Conservation (phyloP, 2,329 filamentous ascomycete species). For the Thielaviopsis punctulata region DNA sequence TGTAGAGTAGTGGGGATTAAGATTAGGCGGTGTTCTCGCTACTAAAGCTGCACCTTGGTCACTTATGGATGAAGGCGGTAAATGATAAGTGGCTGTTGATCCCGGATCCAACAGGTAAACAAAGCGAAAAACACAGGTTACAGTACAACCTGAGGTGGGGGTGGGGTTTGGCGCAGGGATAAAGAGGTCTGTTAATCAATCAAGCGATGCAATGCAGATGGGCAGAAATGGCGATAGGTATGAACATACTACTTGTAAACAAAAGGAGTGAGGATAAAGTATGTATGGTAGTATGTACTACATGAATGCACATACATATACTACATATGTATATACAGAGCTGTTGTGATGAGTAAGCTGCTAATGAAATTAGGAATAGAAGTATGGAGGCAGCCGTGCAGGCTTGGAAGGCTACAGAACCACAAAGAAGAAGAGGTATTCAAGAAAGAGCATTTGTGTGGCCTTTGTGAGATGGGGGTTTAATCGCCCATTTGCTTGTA, state of each 20-base stretch:
- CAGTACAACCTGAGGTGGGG: not conserved
- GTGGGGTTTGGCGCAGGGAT: slow-evolving; percentile 1
- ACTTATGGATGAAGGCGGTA: too few relatives aligned
- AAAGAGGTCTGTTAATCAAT: not conserved
- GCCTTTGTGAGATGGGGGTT: not conserved
- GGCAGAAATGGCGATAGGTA: not conserved
- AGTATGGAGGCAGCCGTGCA: not conserved
- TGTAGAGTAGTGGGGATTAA: too few relatives aligned
- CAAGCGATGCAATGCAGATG: not conserved
- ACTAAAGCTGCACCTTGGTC: not conserved
- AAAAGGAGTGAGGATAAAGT: too few relatives aligned
- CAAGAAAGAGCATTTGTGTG: not conserved
- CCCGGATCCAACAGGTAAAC: too few relatives aligned
- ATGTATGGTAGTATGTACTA: too few relatives aligned
- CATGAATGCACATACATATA: too few relatives aligned
- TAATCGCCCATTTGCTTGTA: too few relatives aligned
- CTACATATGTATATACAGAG: too few relatives aligned
- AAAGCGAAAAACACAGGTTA: not conserved
- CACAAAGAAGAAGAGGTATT: not conserved
- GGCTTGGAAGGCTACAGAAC: not conserved
- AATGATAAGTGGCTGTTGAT: too few relatives aligned
- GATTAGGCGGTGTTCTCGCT: too few relatives aligned
- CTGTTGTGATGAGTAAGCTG: too few relatives aligned
- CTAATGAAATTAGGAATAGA: not conserved
- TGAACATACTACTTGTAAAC: too few relatives aligned